Evolutionary conservation across 2,329 filamentous ascomycete species (phyloP), one percentile per base, ranked within the genome.

Genomic region (Domatiomyces globalis): DNA sequence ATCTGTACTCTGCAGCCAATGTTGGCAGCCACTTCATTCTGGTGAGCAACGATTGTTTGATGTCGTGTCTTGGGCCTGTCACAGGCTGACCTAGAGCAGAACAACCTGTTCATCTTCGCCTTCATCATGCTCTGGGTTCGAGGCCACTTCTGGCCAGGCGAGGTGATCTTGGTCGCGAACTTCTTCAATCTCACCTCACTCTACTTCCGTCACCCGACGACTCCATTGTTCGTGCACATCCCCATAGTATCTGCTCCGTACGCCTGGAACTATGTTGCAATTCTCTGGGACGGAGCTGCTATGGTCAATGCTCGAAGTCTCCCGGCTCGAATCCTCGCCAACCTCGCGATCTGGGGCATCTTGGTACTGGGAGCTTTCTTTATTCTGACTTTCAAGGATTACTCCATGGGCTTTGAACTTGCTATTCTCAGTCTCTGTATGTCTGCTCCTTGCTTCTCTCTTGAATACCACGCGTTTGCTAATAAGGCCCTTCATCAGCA

Each of bases 221-320:
- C 83, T 50, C 80, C 85, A 3, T 76, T 81, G 54, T 80, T 85
- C 62, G 85, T 94, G 60, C 87, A 94, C 67, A 71, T 81, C 9
- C 80, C 86, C 5, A 81, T 81, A 45, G 80, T 88, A 19, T 83
- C 84, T 15, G 85, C 81, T 0, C 88, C 88, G 5, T 73, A 94
- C 59, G 85, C 84, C 1, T 95, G 87, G 85, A 88, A 84, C 12
- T 85, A 92, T 63, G 81, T 90, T 12, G 84, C 85, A 27, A 75
- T 95, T 49, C 90, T 89, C 73, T 94, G 87, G 86, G 86, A 87
- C 60, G 88, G 88, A 7, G 87, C 88, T 18, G 81, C 89, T 46
- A 85, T 85, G 64, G 78, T 90, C n/a, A 74, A 86, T 63, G 76
- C 80, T 6, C 71, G 81, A 52, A 77, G 72, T 52, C 67, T 87